These are phyloP conservation scores for Pinus taeda DNA, from an alignment of 75 land plant species.

Conservation along the genomic window DNA sequence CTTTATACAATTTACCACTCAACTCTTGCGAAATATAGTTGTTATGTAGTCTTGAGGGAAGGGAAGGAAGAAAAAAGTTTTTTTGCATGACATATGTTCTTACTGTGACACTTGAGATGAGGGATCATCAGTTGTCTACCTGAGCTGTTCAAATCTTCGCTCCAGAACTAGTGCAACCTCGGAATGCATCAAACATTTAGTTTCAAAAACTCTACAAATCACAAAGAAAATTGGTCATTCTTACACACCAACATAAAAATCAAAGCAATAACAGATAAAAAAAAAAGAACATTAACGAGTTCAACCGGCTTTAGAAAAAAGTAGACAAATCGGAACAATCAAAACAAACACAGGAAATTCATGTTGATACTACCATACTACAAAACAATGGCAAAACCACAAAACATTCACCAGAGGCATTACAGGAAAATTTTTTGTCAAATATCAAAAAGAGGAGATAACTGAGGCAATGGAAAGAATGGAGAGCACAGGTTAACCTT, in stretches of 20 bases:
- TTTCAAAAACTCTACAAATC: slow-evolving; percentile 63
- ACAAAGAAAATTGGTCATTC: too few relatives aligned
- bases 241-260: too few relatives aligned
- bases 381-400: too few relatives aligned
- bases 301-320: not conserved
- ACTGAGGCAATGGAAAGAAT: too few relatives aligned
- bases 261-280: slow-evolving; percentile 3
- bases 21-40: not conserved
- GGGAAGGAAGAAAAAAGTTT: not conserved
- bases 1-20: not conserved
- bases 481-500: too few relatives aligned
- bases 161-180: slow-evolving; percentile 82
- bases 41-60: not conserved
- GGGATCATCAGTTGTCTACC: slow-evolving; percentile 73
- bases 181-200: slow-evolving; percentile 85
- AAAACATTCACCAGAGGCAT: too few relatives aligned
- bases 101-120: slow-evolving; percentile 87
- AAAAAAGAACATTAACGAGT: not conserved
- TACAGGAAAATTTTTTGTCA: too few relatives aligned
- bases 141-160: slow-evolving; percentile 69
- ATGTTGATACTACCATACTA: not conserved
- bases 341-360: not conserved
- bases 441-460: too few relatives aligned
- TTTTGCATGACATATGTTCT: slow-evolving; percentile 9
- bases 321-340: not conserved